phyloP scores from a whole-genome alignment of 306 rosid species.

The Acmispon strigosus region DNA sequence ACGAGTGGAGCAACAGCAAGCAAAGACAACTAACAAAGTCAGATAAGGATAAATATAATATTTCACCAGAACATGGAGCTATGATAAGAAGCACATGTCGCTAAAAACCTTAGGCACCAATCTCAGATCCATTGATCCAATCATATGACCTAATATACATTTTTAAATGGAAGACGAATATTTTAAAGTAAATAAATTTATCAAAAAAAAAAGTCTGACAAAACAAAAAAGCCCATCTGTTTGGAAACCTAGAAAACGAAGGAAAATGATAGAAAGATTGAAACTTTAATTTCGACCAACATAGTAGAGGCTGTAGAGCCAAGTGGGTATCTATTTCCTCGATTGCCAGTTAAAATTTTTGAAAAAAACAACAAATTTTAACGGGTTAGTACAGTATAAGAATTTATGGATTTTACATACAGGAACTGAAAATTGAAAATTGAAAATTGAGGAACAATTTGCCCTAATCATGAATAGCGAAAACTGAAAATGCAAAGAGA shows the following conservation, averaged over 20 bases:
- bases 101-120: slow-evolving; percentile 16
- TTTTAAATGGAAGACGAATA: not conserved
- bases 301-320: no score
- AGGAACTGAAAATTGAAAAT: not conserved
- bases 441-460: not conserved
- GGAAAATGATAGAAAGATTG: not conserved
- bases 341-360: not conserved
- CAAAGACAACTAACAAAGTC: slow-evolving; percentile 39
- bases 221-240: not conserved
- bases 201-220: not conserved
- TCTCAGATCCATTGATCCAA: slow-evolving; percentile 36
- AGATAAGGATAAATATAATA: slow-evolving; percentile 29
- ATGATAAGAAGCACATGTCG: slow-evolving; percentile 46
- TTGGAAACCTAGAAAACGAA: slow-evolving; percentile 7
- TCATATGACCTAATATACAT: not conserved
- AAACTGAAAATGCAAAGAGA: not conserved
- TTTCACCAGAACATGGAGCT: slow-evolving; percentile 30
- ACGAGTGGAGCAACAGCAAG: slow-evolving; percentile 34
- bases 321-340: no score
- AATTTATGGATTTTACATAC: not conserved
- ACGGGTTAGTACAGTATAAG: no score
- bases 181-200: not conserved
- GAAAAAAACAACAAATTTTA: no score
- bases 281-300: slow-evolving; percentile 8
- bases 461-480: not conserved